These are phyloP conservation scores for Panaeolus papilionaceus DNA, from an alignment of 768 basidiomycete species.

Conservation along the genomic window DNA sequence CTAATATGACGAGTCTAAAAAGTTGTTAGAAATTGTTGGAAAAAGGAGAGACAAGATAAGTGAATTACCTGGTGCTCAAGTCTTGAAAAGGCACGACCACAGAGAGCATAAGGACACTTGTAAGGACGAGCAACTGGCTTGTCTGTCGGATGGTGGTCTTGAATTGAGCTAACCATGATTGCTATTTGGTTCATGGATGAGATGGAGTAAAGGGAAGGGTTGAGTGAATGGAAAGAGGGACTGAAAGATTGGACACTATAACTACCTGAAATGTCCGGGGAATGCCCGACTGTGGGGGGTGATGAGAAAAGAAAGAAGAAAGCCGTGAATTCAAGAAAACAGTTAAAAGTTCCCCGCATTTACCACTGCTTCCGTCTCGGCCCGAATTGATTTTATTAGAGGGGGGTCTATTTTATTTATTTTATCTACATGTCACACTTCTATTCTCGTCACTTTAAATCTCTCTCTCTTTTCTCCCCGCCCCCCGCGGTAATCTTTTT, in stretches of 20 bases:
- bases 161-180: slow-evolving; percentile 13
- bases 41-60: background rate
- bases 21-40: no score
- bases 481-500: no score
- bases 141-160: slow-evolving; percentile 30
- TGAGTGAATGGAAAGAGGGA: slow-evolving; percentile 8
- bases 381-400: background rate
- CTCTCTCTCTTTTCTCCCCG: no score
- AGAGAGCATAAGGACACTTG: slow-evolving; percentile 93
- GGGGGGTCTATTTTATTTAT: background rate
- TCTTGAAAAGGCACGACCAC: slow-evolving; percentile 94
- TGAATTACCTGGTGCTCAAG: slow-evolving; percentile 89
- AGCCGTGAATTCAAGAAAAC: background rate
- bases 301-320: slow-evolving; percentile 10
- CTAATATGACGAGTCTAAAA: slow-evolving; percentile 94
- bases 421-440: background rate
- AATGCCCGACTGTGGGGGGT: slow-evolving; percentile 12
- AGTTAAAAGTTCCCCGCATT: slow-evolving; percentile 2
- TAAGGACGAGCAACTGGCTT: slow-evolving; percentile 71
- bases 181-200: slow-evolving; percentile 17
- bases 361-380: background rate
- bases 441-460: background rate
- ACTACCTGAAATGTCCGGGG: slow-evolving; percentile 14
- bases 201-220: slow-evolving; percentile 17
- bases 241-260: slow-evolving; percentile 10